Conservation (phyloP, 257 asterid species). For the Pogostemon cablin region DNA sequence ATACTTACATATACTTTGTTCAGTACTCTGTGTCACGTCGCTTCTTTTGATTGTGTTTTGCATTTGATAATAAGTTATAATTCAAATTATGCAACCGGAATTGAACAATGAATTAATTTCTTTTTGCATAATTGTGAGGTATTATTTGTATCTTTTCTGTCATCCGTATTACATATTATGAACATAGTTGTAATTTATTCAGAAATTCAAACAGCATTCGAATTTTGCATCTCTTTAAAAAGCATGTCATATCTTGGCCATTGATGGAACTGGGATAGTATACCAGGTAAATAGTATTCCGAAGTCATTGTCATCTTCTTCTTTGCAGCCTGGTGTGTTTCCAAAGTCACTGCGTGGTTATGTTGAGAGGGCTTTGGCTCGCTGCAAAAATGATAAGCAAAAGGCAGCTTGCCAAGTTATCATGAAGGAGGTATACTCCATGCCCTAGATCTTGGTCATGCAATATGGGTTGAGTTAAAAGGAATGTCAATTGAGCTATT, state of each 20-base stretch:
- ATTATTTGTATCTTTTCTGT: slow-evolving; percentile 4
- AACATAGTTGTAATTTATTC: slow-evolving; percentile 14
- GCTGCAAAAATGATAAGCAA: slow-evolving; percentile 88
- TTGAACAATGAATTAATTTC: neutral
- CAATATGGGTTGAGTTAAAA: slow-evolving; percentile 21
- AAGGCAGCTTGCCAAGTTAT: slow-evolving; percentile 77
- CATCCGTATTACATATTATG: slow-evolving; percentile 22
- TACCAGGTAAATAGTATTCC: slow-evolving; percentile 26
- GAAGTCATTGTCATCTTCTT: slow-evolving; percentile 32
- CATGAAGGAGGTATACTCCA: slow-evolving; percentile 83
- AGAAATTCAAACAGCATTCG: neutral
- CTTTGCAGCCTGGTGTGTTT: slow-evolving; percentile 76
- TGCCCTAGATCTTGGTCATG: slow-evolving; percentile 26
- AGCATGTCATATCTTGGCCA: slow-evolving; percentile 9
- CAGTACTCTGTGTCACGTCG: slow-evolving; percentile 24
- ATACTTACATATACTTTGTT: slow-evolving; percentile 21
- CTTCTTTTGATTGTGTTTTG: slow-evolving; percentile 6
- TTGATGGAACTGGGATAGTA: slow-evolving; percentile 17
- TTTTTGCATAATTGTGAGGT: neutral
- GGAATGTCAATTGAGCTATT: slow-evolving; percentile 10
- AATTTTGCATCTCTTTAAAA: neutral
- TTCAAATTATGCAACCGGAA: slow-evolving; percentile 21
- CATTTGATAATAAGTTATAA: slow-evolving; percentile 1
- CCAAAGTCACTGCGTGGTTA: slow-evolving; percentile 94
- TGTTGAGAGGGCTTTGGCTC: slow-evolving; percentile 98